Conservation (phyloP, 2,329 filamentous ascomycete genomes). For the Ophiobolus disseminans region DNA sequence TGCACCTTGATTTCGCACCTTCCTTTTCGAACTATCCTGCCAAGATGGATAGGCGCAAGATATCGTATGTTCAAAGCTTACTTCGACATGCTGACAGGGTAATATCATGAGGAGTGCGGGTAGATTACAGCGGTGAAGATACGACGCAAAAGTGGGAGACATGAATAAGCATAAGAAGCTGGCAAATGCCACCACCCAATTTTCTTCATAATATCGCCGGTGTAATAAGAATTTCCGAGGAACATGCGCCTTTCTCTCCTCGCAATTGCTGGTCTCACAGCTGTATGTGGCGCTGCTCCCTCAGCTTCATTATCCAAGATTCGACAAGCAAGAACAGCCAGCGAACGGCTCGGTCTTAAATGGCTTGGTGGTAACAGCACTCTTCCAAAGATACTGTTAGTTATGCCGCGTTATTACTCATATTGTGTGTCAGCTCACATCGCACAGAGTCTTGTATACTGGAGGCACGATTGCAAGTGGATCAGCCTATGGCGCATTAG, state of each 20-base stretch:
- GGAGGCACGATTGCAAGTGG: slow-evolving; percentile 38
- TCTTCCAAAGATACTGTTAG: slow-evolving; percentile 36
- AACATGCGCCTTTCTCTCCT: slow-evolving; percentile 11
- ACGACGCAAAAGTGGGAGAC: not conserved
- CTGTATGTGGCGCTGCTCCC: slow-evolving; percentile 8
- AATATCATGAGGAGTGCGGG: not conserved
- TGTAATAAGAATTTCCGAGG: too few species aligned
- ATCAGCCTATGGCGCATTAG: slow-evolving; percentile 35
- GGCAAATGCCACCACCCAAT: not conserved
- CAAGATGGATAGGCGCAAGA: slow-evolving; percentile 2
- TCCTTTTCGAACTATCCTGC: slow-evolving; percentile 4
- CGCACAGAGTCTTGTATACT: slow-evolving; percentile 30
- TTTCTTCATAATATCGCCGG: not conserved
- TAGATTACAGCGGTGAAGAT: slow-evolving; percentile 1
- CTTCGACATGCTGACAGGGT: not conserved
- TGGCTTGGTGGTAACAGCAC: slow-evolving; percentile 32
- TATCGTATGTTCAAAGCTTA: not conserved
- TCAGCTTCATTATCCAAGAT: not conserved
- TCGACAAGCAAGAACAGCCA: slow-evolving; percentile 22
- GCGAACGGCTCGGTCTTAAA: slow-evolving; percentile 27
- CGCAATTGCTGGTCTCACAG: slow-evolving; percentile 7
- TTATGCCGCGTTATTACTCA: not conserved
- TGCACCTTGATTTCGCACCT: slow-evolving; percentile 4
- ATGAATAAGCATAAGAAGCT: not conserved
- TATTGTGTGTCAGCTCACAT: not conserved